Percentiles rank a stretch among this genome's conserved stretches.
Conservation (phyloP, 1,284 basidiomycete genomes). For the Bjerkandera adusta region DNA sequence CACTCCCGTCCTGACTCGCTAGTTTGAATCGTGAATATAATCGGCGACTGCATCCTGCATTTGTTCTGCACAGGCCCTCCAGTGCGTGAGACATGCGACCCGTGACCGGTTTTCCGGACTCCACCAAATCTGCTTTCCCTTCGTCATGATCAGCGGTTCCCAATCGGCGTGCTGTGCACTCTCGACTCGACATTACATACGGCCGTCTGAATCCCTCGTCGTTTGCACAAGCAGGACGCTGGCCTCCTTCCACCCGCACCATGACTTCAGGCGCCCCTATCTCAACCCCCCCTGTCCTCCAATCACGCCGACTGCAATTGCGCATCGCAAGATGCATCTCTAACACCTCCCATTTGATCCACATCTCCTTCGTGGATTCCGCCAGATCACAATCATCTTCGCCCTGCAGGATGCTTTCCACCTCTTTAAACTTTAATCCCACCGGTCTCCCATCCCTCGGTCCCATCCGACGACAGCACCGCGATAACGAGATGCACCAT, state of each 20-base stretch:
- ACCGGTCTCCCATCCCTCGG: no score
- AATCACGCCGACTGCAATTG: no score
- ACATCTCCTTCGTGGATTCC: no score
- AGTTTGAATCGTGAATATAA: background rate
- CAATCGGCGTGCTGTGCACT: background rate
- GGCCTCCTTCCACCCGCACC: background rate
- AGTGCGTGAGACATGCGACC: background rate
- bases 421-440: no score
- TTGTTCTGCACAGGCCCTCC: background rate
- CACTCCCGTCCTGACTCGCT: slow-evolving; percentile 3
- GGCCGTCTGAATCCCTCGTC: background rate
- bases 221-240: background rate
- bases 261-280: background rate
- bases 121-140: background rate
- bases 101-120: background rate
- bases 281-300: background rate
- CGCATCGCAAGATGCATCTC: no score
- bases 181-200: no score
- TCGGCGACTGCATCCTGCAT: background rate
- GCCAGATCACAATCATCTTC: no score
- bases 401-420: no score
- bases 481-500: no score
- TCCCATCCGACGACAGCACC: no score
- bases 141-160: slow-evolving; percentile 8
- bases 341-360: no score